phyloP scores from a whole-genome alignment of 1,284 basidiomycete genomes.

The Ceratobasidium papillatum region DNA sequence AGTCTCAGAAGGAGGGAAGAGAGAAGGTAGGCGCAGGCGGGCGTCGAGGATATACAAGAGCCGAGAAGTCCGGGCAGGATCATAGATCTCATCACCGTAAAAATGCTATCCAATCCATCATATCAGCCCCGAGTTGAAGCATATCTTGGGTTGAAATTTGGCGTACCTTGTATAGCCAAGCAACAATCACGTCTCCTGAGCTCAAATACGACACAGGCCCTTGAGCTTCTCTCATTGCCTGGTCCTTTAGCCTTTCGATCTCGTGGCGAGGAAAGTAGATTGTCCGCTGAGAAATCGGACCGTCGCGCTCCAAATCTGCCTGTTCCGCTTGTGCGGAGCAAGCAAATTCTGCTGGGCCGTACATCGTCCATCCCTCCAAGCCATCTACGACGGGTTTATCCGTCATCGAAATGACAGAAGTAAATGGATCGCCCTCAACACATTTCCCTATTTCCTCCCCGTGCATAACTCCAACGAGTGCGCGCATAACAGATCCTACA shows the following conservation, averaged over 20 bases:
- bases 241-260: conserved; percentile 4
- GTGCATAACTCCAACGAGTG: neutral
- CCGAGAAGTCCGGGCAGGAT: conserved; percentile 1
- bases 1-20: neutral
- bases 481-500: neutral
- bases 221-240: conserved; percentile 7
- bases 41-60: conserved; percentile 27
- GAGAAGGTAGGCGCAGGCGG: neutral
- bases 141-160: neutral
- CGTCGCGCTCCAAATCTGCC: conserved; percentile 1
- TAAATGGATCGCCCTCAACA: conserved; percentile 7
- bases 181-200: conserved; percentile 35
- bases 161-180: conserved; percentile 36
- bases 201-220: neutral
- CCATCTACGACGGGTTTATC: neutral
- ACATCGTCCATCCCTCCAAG: conserved; percentile 17
- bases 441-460: neutral
- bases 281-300: conserved; percentile 20
- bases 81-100: conserved; percentile 32
- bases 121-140: neutral
- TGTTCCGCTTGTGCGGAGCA: neutral
- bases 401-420: neutral
- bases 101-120: neutral
- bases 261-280: conserved; percentile 18
- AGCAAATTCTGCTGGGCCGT: conserved; percentile 15